Evolutionary conservation across 768 basidiomycete genomes (phyloP).

Genomic region (Myochromella boudieri): DNA sequence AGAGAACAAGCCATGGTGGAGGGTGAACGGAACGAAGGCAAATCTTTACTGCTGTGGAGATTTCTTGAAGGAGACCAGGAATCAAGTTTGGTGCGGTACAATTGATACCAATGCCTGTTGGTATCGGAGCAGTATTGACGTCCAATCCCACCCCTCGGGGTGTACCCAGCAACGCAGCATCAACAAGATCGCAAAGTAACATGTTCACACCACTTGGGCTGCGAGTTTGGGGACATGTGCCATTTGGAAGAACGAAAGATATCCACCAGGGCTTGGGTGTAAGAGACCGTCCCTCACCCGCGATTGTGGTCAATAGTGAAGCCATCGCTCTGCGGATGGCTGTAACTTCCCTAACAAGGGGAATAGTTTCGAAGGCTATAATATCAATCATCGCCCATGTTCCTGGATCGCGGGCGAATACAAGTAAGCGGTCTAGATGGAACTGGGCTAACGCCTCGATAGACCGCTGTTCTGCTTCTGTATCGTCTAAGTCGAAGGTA

Average conservation of each 20-base stretch:
- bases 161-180: constrained; percentile 31
- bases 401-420: constrained; percentile 47
- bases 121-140: constrained; percentile 25
- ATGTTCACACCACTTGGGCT: constrained; percentile 21
- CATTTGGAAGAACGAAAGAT: constrained; percentile 58
- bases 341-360: constrained; percentile 60
- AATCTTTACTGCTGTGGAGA: constrained; percentile 25
- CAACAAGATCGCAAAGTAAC: constrained; percentile 40
- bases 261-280: constrained; percentile 73
- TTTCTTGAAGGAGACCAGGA: constrained; percentile 35
- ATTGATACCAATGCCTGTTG: constrained; percentile 70
- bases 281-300: constrained; percentile 3
- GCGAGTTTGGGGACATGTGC: constrained; percentile 41
- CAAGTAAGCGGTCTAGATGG: constrained; percentile 59
- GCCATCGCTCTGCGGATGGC: constrained; percentile 66
- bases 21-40: constrained; percentile 3
- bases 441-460: constrained; percentile 56
- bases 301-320: constrained; percentile 26
- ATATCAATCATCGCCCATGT: constrained; percentile 60
- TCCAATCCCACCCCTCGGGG: constrained; percentile 11
- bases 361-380: constrained; percentile 79
- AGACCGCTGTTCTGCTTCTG: constrained; percentile 34
- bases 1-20: constrained; percentile 60
- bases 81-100: constrained; percentile 57
- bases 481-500: constrained; percentile 33